phyloP scores from a whole-genome alignment of 2,329 filamentous ascomycete genomes.

The Endoconidiophora laricicola region DNA sequence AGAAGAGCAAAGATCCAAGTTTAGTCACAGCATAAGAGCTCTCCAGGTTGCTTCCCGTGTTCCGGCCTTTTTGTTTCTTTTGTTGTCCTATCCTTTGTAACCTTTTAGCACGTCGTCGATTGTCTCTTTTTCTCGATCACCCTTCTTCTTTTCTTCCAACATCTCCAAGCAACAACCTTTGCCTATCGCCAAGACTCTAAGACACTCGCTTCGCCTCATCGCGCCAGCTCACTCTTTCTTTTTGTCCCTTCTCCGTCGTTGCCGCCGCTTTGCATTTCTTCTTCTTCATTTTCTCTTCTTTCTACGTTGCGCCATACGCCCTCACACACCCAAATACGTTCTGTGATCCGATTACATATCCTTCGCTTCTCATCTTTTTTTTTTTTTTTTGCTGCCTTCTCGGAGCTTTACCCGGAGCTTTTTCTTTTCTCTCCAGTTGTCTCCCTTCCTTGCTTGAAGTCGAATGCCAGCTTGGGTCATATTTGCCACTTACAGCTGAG shows the following conservation, averaged over 20 bases:
- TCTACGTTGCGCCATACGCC: neutral
- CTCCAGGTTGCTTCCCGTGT: neutral
- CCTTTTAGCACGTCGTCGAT: neutral
- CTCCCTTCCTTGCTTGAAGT: neutral
- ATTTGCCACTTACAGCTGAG: neutral
- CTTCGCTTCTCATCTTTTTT: neutral
- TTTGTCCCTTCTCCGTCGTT: neutral
- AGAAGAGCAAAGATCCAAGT: neutral
- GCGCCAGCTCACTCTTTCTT: neutral
- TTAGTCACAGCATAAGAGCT: neutral
- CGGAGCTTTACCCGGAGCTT: too few relatives aligned
- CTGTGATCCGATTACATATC: too few relatives aligned
- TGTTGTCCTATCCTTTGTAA: neutral
- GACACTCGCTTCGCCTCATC: too few relatives aligned
- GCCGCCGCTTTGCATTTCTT: neutral
- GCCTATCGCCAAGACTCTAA: too few relatives aligned
- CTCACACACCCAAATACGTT: too few relatives aligned
- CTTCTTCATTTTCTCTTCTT: neutral
- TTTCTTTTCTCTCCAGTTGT: neutral
- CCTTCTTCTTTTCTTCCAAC: neutral
- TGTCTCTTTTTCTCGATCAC: neutral
- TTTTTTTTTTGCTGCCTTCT: neutral
- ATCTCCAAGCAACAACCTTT: too few relatives aligned
- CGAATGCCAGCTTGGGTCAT: too few relatives aligned
- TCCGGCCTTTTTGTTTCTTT: neutral